A percentile compares a stretch with the other conserved stretches of the same genome.
These are phyloP conservation scores for Agaricus blazei DNA, from an alignment of 768 basidiomycete species.

Conservation along the genomic window DNA sequence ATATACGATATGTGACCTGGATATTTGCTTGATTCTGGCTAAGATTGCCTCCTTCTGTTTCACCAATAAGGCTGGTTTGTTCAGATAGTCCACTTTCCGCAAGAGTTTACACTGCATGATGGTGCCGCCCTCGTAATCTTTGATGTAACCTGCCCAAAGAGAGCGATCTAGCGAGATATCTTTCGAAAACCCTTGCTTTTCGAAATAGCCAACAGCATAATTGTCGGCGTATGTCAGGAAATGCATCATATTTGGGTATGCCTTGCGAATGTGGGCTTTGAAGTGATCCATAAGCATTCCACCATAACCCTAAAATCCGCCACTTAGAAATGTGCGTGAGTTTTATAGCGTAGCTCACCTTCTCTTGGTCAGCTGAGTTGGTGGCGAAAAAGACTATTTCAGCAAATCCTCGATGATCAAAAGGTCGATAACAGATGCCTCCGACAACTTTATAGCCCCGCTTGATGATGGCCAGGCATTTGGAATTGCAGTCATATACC, in stretches of 20 bases:
- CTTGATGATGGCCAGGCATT: constrained; percentile 90
- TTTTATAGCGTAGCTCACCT: constrained; percentile 45
- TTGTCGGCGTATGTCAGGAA: constrained; percentile 99
- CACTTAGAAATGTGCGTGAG: not conserved
- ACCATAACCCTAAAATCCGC: constrained; percentile 81
- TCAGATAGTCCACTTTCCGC: constrained; percentile 85
- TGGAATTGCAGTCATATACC: constrained; percentile 91
- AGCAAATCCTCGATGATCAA: constrained; percentile 90
- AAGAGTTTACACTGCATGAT: constrained; percentile 99
- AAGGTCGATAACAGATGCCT: constrained; percentile 95
- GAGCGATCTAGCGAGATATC: constrained; percentile 90
- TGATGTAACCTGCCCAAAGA: constrained; percentile 98
- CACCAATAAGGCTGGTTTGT: constrained; percentile 68
- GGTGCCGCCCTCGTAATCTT: constrained; percentile 98
- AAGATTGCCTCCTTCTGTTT: constrained; percentile 88
- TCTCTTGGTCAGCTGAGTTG: constrained; percentile 93
- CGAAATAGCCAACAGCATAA: constrained; percentile 98
- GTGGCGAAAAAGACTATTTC: constrained; percentile 99
- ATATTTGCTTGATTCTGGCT: constrained; percentile 81
- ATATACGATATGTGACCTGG: constrained; percentile 82
- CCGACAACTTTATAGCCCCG: constrained; percentile 94
- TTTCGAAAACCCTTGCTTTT: constrained; percentile 98
- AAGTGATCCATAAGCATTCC: constrained; percentile 98
- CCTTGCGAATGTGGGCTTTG: constrained; percentile 84
- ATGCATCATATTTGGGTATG: constrained; percentile 85